Evolutionary conservation across 2,329 filamentous ascomycete species (phyloP), one percentile per base, ranked within the genome.

Genomic region (Aspergillus hortae): DNA sequence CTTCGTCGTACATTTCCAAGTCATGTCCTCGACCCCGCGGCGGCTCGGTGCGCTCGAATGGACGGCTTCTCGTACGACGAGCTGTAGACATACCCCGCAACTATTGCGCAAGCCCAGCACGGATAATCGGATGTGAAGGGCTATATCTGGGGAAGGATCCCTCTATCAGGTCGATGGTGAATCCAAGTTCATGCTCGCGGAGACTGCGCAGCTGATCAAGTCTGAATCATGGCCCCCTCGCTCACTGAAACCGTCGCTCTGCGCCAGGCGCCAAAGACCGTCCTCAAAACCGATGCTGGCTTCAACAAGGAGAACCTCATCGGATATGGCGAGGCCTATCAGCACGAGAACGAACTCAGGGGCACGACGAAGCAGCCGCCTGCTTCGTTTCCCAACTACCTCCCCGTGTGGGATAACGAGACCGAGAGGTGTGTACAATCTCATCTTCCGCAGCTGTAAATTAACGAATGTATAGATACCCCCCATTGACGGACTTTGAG

Each of bases 341-440:
- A 76, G 45, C 76, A 77, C 54, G 79, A 82, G 0, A 67, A 71
- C 4, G 82, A 84, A 57, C 58, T 81, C 35, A 73, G 81, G 46
- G 81, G 81, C 4, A 79, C 76, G 10, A 75, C 66, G 2, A 80
- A 76, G 54, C 75, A 81, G 59, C 72, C 78, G 14, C 77, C 81
- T 9, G 80, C 80, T 5, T 78, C 83, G 65, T 91, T 89, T 59
- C 84, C 84, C 4, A 77, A 90, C 64, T 92, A 92, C 66, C 80
- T 90, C 7, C 87, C 87, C 2, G 84, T 82, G 2, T 90, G 86
- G 86, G 80, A 87, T 62, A 76, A 78, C 38, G 77, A 83, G 56
- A 80, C 68, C 15, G 64, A 64, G 44, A 67, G 64, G 68, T 70
- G 59, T 35, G 44, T 21, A 4, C 7, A n/a, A 17, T 19, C 6